A percentile compares a stretch with the other conserved stretches of the same genome.
Evolutionary conservation across 768 basidiomycete species (phyloP).

Genomic region (Tubosaeta sp.): DNA sequence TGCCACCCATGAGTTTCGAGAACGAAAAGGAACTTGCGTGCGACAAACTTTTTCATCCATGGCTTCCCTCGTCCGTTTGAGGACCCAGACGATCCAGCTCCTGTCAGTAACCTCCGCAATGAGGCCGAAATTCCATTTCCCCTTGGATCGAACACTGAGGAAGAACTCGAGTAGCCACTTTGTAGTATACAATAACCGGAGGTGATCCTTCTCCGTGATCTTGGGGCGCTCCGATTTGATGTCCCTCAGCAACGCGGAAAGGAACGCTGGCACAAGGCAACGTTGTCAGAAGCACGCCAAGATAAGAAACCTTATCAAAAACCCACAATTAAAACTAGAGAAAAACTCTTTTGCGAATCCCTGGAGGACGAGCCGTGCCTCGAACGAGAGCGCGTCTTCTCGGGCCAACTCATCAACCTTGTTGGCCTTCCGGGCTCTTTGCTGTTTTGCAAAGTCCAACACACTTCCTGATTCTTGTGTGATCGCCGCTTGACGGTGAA

Average conservation of each 20-base stretch:
- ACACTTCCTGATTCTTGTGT: slow-evolving; percentile 61
- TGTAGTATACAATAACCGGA: slow-evolving; percentile 79
- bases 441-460: slow-evolving; percentile 67
- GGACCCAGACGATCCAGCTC: slow-evolving; percentile 85
- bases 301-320: slow-evolving; percentile 5
- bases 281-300: slow-evolving; percentile 15
- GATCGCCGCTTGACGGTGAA: slow-evolving; percentile 85
- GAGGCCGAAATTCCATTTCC: slow-evolving; percentile 63
- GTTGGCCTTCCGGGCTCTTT: slow-evolving; percentile 53
- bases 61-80: slow-evolving; percentile 82
- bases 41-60: slow-evolving; percentile 81
- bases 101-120: slow-evolving; percentile 85
- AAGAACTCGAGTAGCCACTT: slow-evolving; percentile 96
- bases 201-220: slow-evolving; percentile 91
- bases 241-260: slow-evolving; percentile 81
- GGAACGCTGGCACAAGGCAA: slow-evolving; percentile 59
- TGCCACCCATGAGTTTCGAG: slow-evolving; percentile 8
- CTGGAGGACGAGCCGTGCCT: slow-evolving; percentile 63
- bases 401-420: slow-evolving; percentile 64
- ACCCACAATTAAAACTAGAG: slow-evolving; percentile 85
- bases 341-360: slow-evolving; percentile 69
- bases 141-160: slow-evolving; percentile 44
- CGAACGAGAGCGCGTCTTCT: slow-evolving; percentile 62
- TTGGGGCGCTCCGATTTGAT: slow-evolving; percentile 90
- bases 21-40: slow-evolving; percentile 1